Evolutionary conservation across 2,329 filamentous ascomycete genomes (phyloP).

Genomic region (Calonectria henricotiae): DNA sequence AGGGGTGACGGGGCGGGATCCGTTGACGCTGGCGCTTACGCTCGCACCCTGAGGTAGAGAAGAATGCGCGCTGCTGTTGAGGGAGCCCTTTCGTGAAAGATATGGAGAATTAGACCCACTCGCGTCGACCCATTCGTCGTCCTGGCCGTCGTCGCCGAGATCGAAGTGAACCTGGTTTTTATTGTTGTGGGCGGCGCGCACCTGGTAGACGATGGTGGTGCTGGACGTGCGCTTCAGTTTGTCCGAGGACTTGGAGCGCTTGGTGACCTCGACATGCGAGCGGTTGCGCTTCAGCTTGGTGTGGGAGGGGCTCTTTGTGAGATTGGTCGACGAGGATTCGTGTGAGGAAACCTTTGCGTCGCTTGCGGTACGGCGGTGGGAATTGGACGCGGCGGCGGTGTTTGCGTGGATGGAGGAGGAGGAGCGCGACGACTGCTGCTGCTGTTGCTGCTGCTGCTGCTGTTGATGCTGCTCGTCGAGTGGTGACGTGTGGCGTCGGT

Average conservation of each 20-base stretch:
- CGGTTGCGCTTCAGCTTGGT: conserved; percentile 74
- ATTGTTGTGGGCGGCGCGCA: conserved; percentile 59
- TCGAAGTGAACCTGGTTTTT: conserved; percentile 76
- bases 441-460: conserved; percentile 12
- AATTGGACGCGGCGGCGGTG: conserved; percentile 44
- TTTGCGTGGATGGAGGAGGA: conserved; percentile 9
- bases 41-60: conserved; percentile 61
- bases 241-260: conserved; percentile 67
- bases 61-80: conserved; percentile 67
- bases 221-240: conserved; percentile 70
- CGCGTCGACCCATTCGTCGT: conserved; percentile 79
- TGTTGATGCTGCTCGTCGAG: conserved; percentile 49
- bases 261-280: conserved; percentile 72
- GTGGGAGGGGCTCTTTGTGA: conserved; percentile 72
- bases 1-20: conserved; percentile 59
- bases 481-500: conserved; percentile 64
- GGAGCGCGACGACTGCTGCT: conserved; percentile 36
- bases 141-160: conserved; percentile 68
- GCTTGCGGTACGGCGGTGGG: conserved; percentile 68
- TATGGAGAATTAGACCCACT: conserved; percentile 76
- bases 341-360: conserved; percentile 67
- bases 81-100: conserved; percentile 64
- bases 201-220: conserved; percentile 66
- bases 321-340: conserved; percentile 62
- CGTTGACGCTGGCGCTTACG: conserved; percentile 54